Percentiles rank a stretch among this genome's conserved stretches.
phyloP scores from a whole-genome alignment of 1,284 basidiomycete genomes.

The Takashimella tepidaria region DNA sequence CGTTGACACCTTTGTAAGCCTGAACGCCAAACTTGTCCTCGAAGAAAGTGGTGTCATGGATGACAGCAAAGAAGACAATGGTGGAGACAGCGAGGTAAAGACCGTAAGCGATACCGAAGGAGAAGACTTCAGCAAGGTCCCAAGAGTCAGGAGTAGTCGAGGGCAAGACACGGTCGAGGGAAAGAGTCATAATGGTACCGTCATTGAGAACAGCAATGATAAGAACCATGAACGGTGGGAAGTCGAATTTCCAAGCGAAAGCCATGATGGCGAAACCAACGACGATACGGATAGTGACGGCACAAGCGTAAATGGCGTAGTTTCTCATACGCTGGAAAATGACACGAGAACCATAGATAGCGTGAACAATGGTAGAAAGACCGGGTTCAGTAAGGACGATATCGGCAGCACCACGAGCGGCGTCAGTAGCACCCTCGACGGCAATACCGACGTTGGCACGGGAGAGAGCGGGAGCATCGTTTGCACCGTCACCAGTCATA shows the following conservation, averaged over 20 bases:
- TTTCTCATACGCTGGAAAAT: slow-evolving; percentile 98
- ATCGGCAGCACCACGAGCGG: slow-evolving; percentile 90
- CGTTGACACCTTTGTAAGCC: slow-evolving; percentile 49
- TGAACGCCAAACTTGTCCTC: slow-evolving; percentile 73
- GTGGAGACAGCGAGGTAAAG: slow-evolving; percentile 87
- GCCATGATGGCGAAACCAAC: slow-evolving; percentile 94
- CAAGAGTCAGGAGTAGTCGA: slow-evolving; percentile 88
- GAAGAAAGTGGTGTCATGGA: slow-evolving; percentile 87
- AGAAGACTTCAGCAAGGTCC: slow-evolving; percentile 94
- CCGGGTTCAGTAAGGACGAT: slow-evolving; percentile 93
- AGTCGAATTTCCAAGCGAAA: slow-evolving; percentile 93
- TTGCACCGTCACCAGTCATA: slow-evolving; percentile 96
- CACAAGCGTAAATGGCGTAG: slow-evolving; percentile 91
- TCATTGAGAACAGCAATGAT: slow-evolving; percentile 96
- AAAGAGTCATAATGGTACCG: slow-evolving; percentile 98
- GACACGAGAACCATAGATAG: slow-evolving; percentile 88
- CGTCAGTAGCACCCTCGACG: slow-evolving; percentile 93
- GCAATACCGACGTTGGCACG: slow-evolving; percentile 96
- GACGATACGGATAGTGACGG: slow-evolving; percentile 97
- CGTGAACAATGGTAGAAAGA: slow-evolving; percentile 93
- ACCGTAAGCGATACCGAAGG: slow-evolving; percentile 91
- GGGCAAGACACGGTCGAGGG: slow-evolving; percentile 91
- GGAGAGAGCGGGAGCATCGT: slow-evolving; percentile 88
- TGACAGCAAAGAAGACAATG: slow-evolving; percentile 73
- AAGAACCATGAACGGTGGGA: slow-evolving; percentile 99